A percentile compares a stretch with the other conserved stretches of the same genome.
Evolutionary conservation across 257 asterid species (phyloP).

Genomic region (Solanum clarkiae): DNA sequence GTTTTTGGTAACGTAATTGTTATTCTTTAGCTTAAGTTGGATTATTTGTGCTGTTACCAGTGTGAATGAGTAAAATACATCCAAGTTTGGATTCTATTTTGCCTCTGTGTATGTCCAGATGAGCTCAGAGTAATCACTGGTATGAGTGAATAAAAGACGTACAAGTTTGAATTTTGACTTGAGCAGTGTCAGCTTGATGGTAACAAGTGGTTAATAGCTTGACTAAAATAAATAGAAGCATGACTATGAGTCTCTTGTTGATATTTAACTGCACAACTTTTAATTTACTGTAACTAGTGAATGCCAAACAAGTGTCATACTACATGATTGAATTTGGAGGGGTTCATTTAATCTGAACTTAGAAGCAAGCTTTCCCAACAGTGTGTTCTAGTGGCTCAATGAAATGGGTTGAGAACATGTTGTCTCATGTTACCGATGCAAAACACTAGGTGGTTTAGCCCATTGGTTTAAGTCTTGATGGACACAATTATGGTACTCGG

Average conservation of each 20-base stretch:
- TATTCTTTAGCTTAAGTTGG: not conserved
- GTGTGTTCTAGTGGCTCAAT: not conserved
- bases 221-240: not conserved
- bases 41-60: not conserved
- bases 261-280: not conserved
- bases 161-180: not conserved
- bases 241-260: not conserved
- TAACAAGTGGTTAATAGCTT: not conserved
- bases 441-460: not conserved
- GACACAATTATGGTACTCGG: not conserved
- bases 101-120: not conserved
- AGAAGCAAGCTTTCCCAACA: not conserved
- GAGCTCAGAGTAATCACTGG: not conserved
- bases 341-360: not conserved
- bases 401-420: not conserved
- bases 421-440: not conserved
- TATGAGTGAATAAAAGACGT: not conserved
- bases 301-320: not conserved
- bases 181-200: not conserved
- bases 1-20: not conserved
- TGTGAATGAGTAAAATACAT: not conserved
- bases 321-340: not conserved
- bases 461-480: not conserved
- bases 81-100: not conserved
- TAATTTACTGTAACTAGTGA: not conserved